Percentiles rank a stretch among this genome's conserved stretches.
Evolutionary conservation across 208 protist species (phyloP).

Genomic region (Leishmania tropica): DNA sequence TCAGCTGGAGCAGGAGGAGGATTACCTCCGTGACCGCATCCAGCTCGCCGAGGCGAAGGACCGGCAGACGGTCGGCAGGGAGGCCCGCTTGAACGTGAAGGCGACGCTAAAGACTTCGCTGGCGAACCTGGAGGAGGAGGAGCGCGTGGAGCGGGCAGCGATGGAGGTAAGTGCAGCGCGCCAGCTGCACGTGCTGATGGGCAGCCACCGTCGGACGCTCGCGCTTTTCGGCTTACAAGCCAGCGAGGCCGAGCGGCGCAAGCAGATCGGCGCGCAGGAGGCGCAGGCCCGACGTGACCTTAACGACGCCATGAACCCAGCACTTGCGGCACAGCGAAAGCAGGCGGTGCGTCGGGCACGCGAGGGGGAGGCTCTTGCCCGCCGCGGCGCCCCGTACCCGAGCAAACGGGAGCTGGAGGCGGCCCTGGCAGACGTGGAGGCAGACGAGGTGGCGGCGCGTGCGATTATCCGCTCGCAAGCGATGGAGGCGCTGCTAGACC

Average conservation of each 20-base stretch:
- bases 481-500: conserved; percentile 59
- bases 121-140: conserved; percentile 47
- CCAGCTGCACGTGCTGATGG: conserved; percentile 60
- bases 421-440: conserved; percentile 42
- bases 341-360: conserved; percentile 29
- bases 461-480: conserved; percentile 57
- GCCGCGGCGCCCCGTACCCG: conserved; percentile 2
- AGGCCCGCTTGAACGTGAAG: conserved; percentile 10
- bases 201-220: conserved; percentile 52
- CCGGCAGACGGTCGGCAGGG: conserved; percentile 28
- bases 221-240: conserved; percentile 36
- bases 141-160: conserved; percentile 58
- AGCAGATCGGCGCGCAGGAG: conserved; percentile 48
- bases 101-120: conserved; percentile 15
- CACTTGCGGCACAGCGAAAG: conserved; percentile 19
- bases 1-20: conserved; percentile 53
- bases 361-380: conserved; percentile 17
- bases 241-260: conserved; percentile 55
- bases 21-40: conserved; percentile 45
- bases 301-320: conserved; percentile 57
- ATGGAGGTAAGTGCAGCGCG: conserved; percentile 67
- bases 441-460: conserved; percentile 58
- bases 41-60: conserved; percentile 52
- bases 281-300: conserved; percentile 38
- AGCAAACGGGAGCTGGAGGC: conserved; percentile 16